phyloP scores from a whole-genome alignment of 306 rosid species.

The Pterocarpus macrocarpus region DNA sequence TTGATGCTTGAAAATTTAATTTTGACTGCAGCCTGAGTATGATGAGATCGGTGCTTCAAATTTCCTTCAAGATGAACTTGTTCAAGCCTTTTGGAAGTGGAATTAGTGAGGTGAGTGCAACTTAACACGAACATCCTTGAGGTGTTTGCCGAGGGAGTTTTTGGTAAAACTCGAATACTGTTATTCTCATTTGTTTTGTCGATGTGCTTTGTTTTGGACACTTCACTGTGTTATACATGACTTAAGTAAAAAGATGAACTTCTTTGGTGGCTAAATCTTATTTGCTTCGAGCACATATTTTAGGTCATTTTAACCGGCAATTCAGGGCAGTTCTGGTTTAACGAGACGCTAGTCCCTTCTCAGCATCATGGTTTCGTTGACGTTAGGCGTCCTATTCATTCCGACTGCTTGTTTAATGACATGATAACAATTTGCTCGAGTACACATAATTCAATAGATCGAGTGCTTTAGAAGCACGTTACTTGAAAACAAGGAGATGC shows the following conservation, averaged over 20 bases:
- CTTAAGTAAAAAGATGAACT: constrained; percentile 6
- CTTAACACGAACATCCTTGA: neutral
- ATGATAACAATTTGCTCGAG: neutral
- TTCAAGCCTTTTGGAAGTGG: neutral
- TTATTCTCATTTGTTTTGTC: constrained; percentile 12
- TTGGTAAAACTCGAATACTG: neutral
- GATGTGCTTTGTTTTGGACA: constrained; percentile 2
- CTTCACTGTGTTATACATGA: neutral
- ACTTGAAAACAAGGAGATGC: neutral
- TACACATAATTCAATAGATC: too few species aligned
- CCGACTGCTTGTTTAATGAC: neutral
- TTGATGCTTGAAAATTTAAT: neutral
- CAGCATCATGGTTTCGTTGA: neutral
- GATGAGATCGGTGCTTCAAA: neutral
- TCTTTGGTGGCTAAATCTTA: neutral
- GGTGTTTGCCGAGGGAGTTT: constrained; percentile 33
- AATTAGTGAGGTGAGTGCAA: neutral
- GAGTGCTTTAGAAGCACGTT: neutral
- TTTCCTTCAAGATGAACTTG: neutral
- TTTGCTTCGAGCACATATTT: neutral
- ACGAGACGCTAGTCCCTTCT: too few species aligned
- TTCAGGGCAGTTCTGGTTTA: neutral
- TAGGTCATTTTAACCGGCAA: neutral
- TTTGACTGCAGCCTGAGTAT: neutral
- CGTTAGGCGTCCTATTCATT: neutral